These are phyloP conservation scores for Maudiozyma humilis DNA, from an alignment of 1,139 yeast genomes.

Conservation along the genomic window DNA sequence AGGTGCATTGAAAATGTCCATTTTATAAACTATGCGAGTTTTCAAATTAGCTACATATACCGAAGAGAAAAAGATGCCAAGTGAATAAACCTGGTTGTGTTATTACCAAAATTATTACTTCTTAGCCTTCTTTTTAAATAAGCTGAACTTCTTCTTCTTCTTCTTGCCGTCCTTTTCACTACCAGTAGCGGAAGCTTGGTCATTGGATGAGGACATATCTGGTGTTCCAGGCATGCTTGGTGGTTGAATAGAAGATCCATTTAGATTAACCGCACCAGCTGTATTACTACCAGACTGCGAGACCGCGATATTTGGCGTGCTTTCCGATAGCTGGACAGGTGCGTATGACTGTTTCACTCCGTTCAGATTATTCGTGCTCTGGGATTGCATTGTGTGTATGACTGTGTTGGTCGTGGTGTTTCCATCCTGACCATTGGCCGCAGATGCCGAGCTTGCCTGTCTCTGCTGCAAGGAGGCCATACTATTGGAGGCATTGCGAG, in stretches of 20 bases:
- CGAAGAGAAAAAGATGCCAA: neutral
- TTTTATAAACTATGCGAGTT: neutral
- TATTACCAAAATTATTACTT: no score
- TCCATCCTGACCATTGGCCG: slow-evolving; percentile 6
- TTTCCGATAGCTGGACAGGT: neutral
- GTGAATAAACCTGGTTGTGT: neutral
- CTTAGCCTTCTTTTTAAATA: slow-evolving; percentile 25
- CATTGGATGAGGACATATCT: neutral
- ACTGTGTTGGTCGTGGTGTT: slow-evolving; percentile 22
- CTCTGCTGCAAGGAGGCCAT: slow-evolving; percentile 9
- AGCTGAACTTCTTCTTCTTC: slow-evolving; percentile 25
- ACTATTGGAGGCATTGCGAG: neutral
- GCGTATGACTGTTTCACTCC: slow-evolving; percentile 3
- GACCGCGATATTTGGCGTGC: neutral
- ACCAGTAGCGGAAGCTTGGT: neutral
- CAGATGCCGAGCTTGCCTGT: slow-evolving; percentile 8
- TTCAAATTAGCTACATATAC: neutral
- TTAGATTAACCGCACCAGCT: slow-evolving; percentile 2
- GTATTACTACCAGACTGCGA: neutral
- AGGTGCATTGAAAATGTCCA: slow-evolving; percentile 1
- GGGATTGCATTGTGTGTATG: slow-evolving; percentile 16
- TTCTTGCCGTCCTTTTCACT: slow-evolving; percentile 10
- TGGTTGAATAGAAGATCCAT: slow-evolving; percentile 4
- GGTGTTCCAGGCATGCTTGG: neutral
- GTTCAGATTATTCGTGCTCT: slow-evolving; percentile 6